phyloP scores from a whole-genome alignment of 1,139 yeast species.

The Geotrichum cucujoidarum region DNA sequence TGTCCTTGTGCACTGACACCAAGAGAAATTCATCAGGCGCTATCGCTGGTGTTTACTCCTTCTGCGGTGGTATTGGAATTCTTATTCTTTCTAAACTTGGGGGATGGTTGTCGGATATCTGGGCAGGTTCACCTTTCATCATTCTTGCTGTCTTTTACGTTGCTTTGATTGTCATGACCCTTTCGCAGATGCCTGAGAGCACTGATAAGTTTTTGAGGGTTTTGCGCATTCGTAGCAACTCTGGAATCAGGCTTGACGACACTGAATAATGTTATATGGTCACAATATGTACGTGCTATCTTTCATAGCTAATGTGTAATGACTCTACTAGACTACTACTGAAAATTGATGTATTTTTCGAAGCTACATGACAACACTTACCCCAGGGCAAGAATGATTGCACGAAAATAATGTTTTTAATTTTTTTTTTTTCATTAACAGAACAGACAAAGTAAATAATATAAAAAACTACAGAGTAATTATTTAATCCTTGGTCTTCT shows the following conservation, averaged over 20 bases:
- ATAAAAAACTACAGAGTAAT: slow-evolving; percentile 4
- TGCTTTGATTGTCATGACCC: slow-evolving; percentile 25
- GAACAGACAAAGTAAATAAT: slow-evolving; percentile 16
- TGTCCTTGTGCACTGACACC: slow-evolving; percentile 44
- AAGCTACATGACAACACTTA: background rate
- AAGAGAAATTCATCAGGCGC: slow-evolving; percentile 51
- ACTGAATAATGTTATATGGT: background rate
- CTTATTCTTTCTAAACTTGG: slow-evolving; percentile 56
- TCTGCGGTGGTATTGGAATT: slow-evolving; percentile 68
- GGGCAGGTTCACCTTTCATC: slow-evolving; percentile 58
- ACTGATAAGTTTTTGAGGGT: background rate
- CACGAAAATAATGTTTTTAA: too few relatives aligned
- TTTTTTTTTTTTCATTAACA: background rate
- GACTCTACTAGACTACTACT: background rate
- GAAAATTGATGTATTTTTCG: background rate
- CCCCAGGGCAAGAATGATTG: background rate
- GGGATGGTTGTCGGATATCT: slow-evolving; percentile 54
- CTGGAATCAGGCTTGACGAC: slow-evolving; percentile 7
- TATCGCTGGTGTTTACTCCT: slow-evolving; percentile 61
- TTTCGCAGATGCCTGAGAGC: slow-evolving; percentile 16
- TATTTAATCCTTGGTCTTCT: slow-evolving; percentile 79
- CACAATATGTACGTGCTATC: too few relatives aligned
- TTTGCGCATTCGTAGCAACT: background rate
- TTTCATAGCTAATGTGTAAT: background rate
- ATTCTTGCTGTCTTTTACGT: slow-evolving; percentile 47